These are phyloP conservation scores for Picea sitchensis DNA, from an alignment of 75 land plant species.

Conservation along the genomic window DNA sequence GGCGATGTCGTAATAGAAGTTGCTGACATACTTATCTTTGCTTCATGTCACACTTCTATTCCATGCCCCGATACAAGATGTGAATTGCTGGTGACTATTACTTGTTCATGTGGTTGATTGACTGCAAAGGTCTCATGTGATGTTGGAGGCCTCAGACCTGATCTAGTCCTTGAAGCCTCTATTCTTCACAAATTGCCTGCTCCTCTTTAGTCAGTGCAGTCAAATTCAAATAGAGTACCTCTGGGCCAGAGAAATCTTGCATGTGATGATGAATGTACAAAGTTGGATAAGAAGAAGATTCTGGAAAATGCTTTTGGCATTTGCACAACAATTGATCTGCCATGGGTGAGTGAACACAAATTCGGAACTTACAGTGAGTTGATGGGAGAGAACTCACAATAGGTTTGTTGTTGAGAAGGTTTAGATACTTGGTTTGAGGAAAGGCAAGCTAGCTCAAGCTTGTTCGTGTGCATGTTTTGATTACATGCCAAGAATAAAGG, in stretches of 20 bases:
- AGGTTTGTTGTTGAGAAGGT: constrained; percentile 83
- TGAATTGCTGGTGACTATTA: no score
- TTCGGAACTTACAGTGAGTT: constrained; percentile 64
- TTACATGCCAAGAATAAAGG: constrained; percentile 62
- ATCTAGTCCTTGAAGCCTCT: constrained; percentile 62
- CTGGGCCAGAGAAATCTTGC: constrained; percentile 45
- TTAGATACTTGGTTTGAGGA: constrained; percentile 24
- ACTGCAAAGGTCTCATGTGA: constrained; percentile 78
- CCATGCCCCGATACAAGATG: constrained; percentile 60
- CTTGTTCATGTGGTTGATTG: constrained; percentile 66
- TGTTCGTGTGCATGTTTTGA: constrained; percentile 72
- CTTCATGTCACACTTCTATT: constrained; percentile 72
- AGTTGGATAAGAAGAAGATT: constrained; percentile 62
- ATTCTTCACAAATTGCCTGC: neutral
- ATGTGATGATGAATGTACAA: constrained; percentile 93
- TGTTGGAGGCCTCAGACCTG: constrained; percentile 63
- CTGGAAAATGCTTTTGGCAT: constrained; percentile 95
- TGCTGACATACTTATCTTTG: constrained; percentile 84
- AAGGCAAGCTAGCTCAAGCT: constrained; percentile 22
- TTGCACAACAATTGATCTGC: constrained; percentile 53
- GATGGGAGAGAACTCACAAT: constrained; percentile 80
- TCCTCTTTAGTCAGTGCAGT: constrained; percentile 70
- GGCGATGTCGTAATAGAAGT: constrained; percentile 28
- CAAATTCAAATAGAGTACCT: constrained; percentile 25
- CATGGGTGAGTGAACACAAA: constrained; percentile 55